Percentiles rank a stretch among this genome's conserved stretches.
phyloP scores from a whole-genome alignment of 345 rosid species.

The Conringia planisiliqua region DNA sequence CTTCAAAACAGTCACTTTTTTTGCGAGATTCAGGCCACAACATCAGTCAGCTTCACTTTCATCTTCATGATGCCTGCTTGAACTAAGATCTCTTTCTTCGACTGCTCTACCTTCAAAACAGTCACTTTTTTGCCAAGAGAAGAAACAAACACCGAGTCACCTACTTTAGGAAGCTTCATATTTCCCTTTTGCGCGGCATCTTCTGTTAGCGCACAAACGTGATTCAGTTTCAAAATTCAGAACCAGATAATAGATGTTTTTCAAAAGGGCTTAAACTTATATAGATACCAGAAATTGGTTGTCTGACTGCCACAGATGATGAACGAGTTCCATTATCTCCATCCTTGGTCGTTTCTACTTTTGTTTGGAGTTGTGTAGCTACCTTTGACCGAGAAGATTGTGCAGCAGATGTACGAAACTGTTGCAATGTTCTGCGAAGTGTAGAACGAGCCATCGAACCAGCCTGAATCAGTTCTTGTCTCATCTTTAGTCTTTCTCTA shows the following conservation, averaged over 20 bases:
- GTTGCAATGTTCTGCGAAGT: slow-evolving; percentile 59
- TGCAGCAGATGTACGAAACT: slow-evolving; percentile 47
- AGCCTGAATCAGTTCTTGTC: slow-evolving; percentile 54
- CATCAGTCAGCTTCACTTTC: slow-evolving; percentile 59
- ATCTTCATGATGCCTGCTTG: slow-evolving; percentile 84
- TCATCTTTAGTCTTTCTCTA: slow-evolving; percentile 43
- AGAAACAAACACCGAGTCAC: slow-evolving; percentile 57
- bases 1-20: slow-evolving; percentile 57
- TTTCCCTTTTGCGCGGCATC: slow-evolving; percentile 34
- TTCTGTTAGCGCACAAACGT: slow-evolving; percentile 8
- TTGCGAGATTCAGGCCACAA: slow-evolving; percentile 34
- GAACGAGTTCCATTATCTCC: slow-evolving; percentile 24
- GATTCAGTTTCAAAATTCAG: not conserved
- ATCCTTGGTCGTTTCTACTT: slow-evolving; percentile 17
- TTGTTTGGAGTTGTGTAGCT: slow-evolving; percentile 35
- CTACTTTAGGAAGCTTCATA: slow-evolving; percentile 52
- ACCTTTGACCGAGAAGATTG: slow-evolving; percentile 35
- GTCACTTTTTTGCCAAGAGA: slow-evolving; percentile 66
- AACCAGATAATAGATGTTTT: not conserved
- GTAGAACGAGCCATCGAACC: slow-evolving; percentile 56
- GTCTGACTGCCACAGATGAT: slow-evolving; percentile 34
- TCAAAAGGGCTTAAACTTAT: not conserved
- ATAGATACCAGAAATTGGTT: slow-evolving; percentile 41
- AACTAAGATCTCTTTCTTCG: slow-evolving; percentile 67
- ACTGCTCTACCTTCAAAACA: slow-evolving; percentile 62